phyloP scores from a whole-genome alignment of 2,329 filamentous ascomycete genomes.

The Fusarium sp. region DNA sequence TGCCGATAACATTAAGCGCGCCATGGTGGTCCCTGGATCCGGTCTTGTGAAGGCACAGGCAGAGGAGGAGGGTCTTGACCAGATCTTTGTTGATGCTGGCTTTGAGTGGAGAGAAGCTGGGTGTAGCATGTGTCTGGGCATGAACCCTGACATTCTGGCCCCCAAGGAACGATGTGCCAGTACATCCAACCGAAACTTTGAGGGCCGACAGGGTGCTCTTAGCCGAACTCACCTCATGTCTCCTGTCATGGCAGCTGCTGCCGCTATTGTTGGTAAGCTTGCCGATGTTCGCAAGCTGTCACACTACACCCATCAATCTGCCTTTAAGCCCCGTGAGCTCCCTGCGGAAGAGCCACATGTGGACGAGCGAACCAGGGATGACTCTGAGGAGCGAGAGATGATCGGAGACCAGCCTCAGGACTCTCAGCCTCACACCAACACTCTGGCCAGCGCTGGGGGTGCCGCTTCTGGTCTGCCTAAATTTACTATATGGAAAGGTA shows the following conservation, averaged over 20 bases:
- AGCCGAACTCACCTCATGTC: conserved; percentile 96
- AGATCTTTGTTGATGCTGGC: conserved; percentile 88
- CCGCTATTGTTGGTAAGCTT: conserved; percentile 88
- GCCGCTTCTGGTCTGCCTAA: conserved; percentile 75
- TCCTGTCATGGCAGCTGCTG: conserved; percentile 93
- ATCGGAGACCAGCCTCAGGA: conserved; percentile 70
- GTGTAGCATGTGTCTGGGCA: conserved; percentile 98
- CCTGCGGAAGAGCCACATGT: conserved; percentile 55
- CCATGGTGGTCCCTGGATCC: conserved; percentile 96
- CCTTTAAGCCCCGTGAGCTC: conserved; percentile 64
- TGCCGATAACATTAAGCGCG: conserved; percentile 87
- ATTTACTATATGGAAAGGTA: conserved; percentile 84
- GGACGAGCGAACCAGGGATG: conserved; percentile 61
- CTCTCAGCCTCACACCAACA: conserved; percentile 70
- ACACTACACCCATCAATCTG: conserved; percentile 63
- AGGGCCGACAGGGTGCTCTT: conserved; percentile 91
- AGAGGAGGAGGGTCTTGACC: conserved; percentile 89
- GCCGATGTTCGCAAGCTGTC: conserved; percentile 87
- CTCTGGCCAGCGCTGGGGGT: conserved; percentile 54
- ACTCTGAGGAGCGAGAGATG: conserved; percentile 61
- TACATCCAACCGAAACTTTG: conserved; percentile 97
- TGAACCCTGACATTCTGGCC: conserved; percentile 97
- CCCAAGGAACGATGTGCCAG: conserved; percentile 93
- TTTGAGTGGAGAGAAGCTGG: conserved; percentile 99
- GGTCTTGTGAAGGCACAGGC: conserved; percentile 93